These are phyloP conservation scores for Pharnaceum exiguum DNA, from an alignment of 148 eudicot species.

Conservation along the genomic window DNA sequence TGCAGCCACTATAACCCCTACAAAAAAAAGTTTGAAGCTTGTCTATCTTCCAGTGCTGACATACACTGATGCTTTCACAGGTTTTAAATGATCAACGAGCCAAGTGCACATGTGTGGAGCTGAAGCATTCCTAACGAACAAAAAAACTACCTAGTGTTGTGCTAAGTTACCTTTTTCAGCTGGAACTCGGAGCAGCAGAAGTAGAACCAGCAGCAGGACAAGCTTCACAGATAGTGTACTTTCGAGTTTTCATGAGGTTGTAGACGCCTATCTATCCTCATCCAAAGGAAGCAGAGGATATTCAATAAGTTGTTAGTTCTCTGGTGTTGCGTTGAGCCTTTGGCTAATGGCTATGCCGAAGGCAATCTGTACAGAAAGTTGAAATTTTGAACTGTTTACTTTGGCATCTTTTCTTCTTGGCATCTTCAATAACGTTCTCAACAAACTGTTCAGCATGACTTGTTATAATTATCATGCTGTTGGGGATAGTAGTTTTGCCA, in stretches of 20 bases:
- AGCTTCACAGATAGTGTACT: neutral
- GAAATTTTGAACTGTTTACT: too few relatives aligned
- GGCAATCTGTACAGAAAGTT: constrained; percentile 11
- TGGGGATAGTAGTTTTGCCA: too few relatives aligned
- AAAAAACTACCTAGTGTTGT: constrained; percentile 7
- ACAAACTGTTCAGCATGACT: too few relatives aligned
- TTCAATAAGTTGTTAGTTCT: constrained; percentile 1
- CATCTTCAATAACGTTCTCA: too few relatives aligned
- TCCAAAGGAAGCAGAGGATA: constrained; percentile 24
- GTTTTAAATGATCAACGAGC: constrained; percentile 51
- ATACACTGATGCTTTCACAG: constrained; percentile 26
- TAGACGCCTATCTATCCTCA: constrained; percentile 4
- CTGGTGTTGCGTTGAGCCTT: constrained; percentile 2
- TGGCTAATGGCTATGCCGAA: neutral
- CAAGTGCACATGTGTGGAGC: constrained; percentile 60
- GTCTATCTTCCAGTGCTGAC: neutral
- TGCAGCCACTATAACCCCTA: too few relatives aligned
- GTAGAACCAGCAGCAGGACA: neutral
- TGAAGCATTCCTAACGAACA: constrained; percentile 12
- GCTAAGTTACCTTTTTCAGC: neutral
- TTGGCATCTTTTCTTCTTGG: too few relatives aligned
- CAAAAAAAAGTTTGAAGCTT: neutral
- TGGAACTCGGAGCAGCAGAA: neutral
- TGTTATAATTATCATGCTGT: too few relatives aligned
- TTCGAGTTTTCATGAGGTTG: neutral